These are phyloP conservation scores for Aspergillus ibericus DNA, from an alignment of 2,329 filamentous ascomycete genomes.

Conservation along the genomic window DNA sequence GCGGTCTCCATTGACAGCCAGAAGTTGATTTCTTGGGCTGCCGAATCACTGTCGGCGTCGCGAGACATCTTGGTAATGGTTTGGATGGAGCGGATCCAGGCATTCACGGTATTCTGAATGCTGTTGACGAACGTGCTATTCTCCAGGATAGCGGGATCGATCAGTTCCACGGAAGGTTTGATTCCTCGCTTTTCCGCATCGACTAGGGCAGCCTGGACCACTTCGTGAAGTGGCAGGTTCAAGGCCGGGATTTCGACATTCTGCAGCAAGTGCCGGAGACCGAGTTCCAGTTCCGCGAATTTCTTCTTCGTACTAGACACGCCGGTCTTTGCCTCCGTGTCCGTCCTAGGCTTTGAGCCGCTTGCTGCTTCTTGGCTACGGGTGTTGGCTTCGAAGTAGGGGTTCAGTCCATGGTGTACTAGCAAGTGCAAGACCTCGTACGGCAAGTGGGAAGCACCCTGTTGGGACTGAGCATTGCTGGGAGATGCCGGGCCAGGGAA, in stretches of 20 bases:
- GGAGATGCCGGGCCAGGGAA: conserved; percentile 77
- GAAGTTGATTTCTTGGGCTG: conserved; percentile 97
- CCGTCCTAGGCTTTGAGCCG: conserved; percentile 69
- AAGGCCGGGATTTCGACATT: conserved; percentile 97
- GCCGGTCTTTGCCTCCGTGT: conserved; percentile 88
- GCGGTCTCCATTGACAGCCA: conserved; percentile 97
- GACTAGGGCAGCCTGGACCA: conserved; percentile 82
- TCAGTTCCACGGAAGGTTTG: conserved; percentile 74
- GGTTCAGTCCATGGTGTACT: conserved; percentile 85
- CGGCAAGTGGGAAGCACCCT: conserved; percentile 73
- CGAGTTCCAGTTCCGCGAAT: conserved; percentile 89
- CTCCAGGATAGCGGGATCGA: conserved; percentile 72
- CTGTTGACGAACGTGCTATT: conserved; percentile 93
- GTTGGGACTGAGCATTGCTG: conserved; percentile 65
- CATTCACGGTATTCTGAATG: conserved; percentile 88
- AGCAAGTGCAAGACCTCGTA: conserved; percentile 92
- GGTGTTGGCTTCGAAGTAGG: conserved; percentile 96
- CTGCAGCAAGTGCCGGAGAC: conserved; percentile 87
- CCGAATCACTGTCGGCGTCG: conserved; percentile 74
- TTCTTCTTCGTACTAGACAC: conserved; percentile 98
- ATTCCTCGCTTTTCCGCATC: conserved; percentile 67
- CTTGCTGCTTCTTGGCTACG: conserved; percentile 71
- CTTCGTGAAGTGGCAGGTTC: conserved; percentile 79
- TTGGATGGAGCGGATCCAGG: conserved; percentile 98
- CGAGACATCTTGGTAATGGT: conserved; percentile 91